Conservation (phyloP, 108 stramenopile genomes). For the Cyclotella atomus region DNA sequence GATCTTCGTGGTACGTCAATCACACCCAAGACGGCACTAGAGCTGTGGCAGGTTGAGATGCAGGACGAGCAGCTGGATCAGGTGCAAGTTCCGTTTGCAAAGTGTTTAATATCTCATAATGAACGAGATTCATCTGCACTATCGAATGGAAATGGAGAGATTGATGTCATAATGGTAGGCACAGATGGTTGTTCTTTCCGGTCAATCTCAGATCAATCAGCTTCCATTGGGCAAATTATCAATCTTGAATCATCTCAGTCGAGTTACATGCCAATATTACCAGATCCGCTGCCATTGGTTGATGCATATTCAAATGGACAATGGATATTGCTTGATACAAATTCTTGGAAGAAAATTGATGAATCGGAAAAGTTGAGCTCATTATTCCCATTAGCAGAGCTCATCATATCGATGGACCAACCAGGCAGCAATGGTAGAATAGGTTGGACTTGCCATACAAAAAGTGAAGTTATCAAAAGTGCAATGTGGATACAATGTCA, state of each 20-base stretch:
- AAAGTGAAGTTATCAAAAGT: conserved; percentile 7
- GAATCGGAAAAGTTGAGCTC: background rate
- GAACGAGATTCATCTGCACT: background rate
- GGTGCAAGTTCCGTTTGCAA: background rate
- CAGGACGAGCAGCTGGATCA: background rate
- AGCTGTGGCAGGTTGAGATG: conserved; percentile 6
- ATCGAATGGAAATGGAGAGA: background rate
- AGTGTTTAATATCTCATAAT: conserved; percentile 4
- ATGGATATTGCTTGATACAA: conserved; percentile 11
- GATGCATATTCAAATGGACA: conserved; percentile 5
- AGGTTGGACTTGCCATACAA: conserved; percentile 12
- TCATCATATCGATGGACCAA: background rate
- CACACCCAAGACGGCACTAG: conserved; percentile 1
- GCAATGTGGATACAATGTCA: conserved; percentile 14
- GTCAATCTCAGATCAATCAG: background rate
- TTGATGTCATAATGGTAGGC: conserved; percentile 1
- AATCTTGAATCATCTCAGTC: conserved; percentile 3
- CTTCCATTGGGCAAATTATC: background rate
- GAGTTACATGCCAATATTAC: background rate
- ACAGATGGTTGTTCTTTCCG: background rate
- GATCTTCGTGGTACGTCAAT: conserved; percentile 8
- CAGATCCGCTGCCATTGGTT: conserved; percentile 6
- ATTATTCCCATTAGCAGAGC: background rate
- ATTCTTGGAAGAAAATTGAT: background rate
- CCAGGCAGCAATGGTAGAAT: background rate